Evolutionary conservation across 345 rosid genomes (phyloP).

Genomic region (Trapa bicornis): DNA sequence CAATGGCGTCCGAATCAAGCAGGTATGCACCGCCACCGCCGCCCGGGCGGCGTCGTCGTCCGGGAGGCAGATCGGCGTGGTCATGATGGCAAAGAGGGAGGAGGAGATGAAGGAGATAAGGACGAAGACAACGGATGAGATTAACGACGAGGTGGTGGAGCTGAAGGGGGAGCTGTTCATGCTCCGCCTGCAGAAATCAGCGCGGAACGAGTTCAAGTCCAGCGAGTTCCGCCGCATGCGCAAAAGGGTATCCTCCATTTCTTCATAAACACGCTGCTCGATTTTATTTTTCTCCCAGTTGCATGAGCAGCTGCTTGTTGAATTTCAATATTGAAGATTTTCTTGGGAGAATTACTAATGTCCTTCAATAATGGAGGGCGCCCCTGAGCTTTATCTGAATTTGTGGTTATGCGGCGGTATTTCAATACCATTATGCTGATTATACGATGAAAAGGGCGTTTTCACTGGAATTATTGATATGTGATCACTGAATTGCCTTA

Average conservation of each 20-base stretch:
- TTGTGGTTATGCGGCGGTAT: not conserved
- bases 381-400: not conserved
- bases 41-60: slow-evolving; percentile 2
- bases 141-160: slow-evolving; percentile 73
- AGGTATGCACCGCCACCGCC: slow-evolving; percentile 13
- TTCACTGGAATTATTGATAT: too few relatives aligned
- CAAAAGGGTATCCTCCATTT: slow-evolving; percentile 40
- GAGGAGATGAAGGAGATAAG: slow-evolving; percentile 70
- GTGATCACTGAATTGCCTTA: too few relatives aligned
- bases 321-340: too few relatives aligned
- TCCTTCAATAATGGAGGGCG: not conserved
- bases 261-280: not conserved
- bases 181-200: slow-evolving; percentile 78
- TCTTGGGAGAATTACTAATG: not conserved
- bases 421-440: too few relatives aligned
- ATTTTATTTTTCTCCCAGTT: too few relatives aligned
- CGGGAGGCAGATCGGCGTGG: slow-evolving; percentile 12
- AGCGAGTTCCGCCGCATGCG: slow-evolving; percentile 83
- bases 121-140: slow-evolving; percentile 52
- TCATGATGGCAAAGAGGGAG: slow-evolving; percentile 77
- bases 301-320: too few relatives aligned
- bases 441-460: too few relatives aligned
- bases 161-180: slow-evolving; percentile 92
- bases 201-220: slow-evolving; percentile 80
- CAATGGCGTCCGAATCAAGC: slow-evolving; percentile 40